phyloP scores from a whole-genome alignment of 768 basidiomycete genomes.

The Kwoniella mangroviensis region DNA sequence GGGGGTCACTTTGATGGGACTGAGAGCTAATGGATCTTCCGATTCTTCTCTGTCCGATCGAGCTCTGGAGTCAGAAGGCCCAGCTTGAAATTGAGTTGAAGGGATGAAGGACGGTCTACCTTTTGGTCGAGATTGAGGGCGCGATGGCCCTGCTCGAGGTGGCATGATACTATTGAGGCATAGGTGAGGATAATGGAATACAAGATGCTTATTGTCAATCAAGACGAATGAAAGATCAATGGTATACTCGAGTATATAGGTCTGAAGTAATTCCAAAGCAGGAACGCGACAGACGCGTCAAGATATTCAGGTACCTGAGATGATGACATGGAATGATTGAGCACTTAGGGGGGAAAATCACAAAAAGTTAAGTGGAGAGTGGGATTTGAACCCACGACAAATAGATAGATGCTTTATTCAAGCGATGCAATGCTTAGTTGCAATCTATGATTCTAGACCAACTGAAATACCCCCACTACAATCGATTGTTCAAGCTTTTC shows the following conservation, averaged over 20 bases:
- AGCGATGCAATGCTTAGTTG: background rate
- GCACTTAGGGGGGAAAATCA: too few relatives aligned
- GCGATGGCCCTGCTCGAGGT: constrained; percentile 1
- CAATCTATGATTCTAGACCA: background rate
- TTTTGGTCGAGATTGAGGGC: too few relatives aligned
- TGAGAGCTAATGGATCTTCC: constrained; percentile 27
- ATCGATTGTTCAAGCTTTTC: too few relatives aligned
- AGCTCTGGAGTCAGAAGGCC: background rate
- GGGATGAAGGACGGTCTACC: background rate
- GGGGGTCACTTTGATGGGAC: constrained; percentile 14
- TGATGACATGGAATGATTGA: too few relatives aligned
- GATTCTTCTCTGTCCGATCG: constrained; percentile 12
- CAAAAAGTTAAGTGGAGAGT: constrained; percentile 1
- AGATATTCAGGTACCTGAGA: too few relatives aligned
- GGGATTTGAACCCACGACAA: constrained; percentile 1
- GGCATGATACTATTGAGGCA: constrained; percentile 3
- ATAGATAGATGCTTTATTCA: background rate
- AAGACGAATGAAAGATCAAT: too few relatives aligned
- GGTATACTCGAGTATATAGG: too few relatives aligned
- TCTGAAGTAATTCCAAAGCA: too few relatives aligned
- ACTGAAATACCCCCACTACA: constrained; percentile 1
- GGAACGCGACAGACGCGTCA: too few relatives aligned
- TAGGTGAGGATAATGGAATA: too few relatives aligned
- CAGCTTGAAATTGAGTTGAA: constrained; percentile 6
- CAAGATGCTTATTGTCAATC: too few relatives aligned